A percentile compares a stretch with the other conserved stretches of the same genome.
These are phyloP conservation scores for Coffea humblotiana DNA, from an alignment of 305 asterid species.

Conservation along the genomic window DNA sequence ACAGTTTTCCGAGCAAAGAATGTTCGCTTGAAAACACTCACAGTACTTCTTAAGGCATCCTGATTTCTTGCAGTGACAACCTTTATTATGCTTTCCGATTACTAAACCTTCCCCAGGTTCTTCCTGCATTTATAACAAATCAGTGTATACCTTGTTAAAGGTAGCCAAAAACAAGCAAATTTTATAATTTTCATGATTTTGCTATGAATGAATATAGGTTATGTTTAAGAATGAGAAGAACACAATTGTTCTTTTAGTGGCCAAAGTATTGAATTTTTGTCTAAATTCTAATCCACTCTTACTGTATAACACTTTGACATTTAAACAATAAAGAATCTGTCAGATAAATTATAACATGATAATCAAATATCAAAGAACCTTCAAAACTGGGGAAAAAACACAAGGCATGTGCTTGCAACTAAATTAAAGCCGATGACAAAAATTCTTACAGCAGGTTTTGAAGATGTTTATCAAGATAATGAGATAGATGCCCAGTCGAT, in stretches of 20 bases:
- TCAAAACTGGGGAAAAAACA: not conserved
- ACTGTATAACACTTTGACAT: not conserved
- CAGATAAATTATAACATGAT: not conserved
- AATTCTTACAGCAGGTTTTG: not conserved
- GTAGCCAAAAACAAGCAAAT: not conserved
- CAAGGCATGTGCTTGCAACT: not conserved
- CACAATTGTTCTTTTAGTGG: not conserved
- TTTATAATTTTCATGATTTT: not conserved
- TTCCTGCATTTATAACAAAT: slow-evolving; percentile 47
- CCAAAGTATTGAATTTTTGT: not conserved
- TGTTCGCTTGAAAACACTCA: slow-evolving; percentile 94
- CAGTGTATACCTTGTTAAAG: slow-evolving; percentile 15
- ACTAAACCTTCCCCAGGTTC: slow-evolving; percentile 66
- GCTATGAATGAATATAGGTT: not conserved
- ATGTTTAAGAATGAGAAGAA: not conserved
- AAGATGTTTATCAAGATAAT: not conserved
- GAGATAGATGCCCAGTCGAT: not conserved
- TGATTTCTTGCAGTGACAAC: slow-evolving; percentile 95
- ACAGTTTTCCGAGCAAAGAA: slow-evolving; percentile 93
- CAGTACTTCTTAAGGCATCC: slow-evolving; percentile 97
- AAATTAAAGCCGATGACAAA: not conserved
- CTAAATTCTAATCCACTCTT: not conserved
- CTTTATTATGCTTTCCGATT: slow-evolving; percentile 84
- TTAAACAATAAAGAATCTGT: not conserved
- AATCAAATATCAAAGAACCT: not conserved